These are phyloP conservation scores for Centrapalus pauciflorus DNA, from an alignment of 129 eudicot species.

Conservation along the genomic window DNA sequence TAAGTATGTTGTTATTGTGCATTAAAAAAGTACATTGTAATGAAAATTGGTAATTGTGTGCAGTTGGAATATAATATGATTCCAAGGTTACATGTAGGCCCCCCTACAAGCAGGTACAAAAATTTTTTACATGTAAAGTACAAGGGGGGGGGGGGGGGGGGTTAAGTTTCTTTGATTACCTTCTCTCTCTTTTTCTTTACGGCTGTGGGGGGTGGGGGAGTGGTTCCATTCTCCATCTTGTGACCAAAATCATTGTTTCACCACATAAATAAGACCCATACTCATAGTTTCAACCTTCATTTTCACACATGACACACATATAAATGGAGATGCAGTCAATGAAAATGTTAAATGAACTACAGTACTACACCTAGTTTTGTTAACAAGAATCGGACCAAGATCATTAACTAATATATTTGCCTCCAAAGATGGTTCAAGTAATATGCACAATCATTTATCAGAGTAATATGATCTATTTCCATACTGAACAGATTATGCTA, in stretches of 20 bases:
- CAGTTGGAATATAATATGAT: neutral
- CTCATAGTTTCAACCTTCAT: neutral
- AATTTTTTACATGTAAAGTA: neutral
- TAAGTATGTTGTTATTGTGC: no score
- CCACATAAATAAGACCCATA: neutral
- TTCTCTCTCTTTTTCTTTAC: no score
- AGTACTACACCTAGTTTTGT: no score
- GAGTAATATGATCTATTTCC: constrained; percentile 1
- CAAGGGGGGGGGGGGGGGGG: no score
- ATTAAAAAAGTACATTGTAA: neutral
- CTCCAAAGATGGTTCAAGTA: neutral
- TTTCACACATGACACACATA: constrained; percentile 8
- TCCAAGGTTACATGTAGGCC: neutral
- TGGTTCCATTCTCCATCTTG: no score
- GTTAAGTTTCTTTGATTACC: neutral
- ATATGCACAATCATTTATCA: neutral
- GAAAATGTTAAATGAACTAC: neutral
- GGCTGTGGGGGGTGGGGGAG: no score
- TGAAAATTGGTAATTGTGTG: neutral
- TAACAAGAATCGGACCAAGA: neutral
- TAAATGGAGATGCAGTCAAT: neutral
- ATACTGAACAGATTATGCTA: constrained; percentile 2
- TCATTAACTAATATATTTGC: neutral
- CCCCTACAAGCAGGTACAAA: no score
- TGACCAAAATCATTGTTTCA: neutral